Evolutionary conservation across 169 alveolate genomes (phyloP).

Genomic region (Plasmodium cynomolgi): DNA sequence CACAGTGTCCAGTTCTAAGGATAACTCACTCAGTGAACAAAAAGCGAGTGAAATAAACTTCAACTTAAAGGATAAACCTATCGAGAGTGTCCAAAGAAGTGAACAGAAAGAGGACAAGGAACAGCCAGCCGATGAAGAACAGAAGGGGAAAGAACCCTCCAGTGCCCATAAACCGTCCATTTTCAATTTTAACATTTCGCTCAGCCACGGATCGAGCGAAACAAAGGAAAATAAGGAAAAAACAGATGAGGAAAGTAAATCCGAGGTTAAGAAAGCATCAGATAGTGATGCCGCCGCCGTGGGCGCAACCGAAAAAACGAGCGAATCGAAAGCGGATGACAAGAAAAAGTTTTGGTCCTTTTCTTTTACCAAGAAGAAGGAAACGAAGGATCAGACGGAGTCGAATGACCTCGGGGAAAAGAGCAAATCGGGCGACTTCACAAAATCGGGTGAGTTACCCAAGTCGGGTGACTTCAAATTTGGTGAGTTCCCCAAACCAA

Average conservation of each 20-base stretch:
- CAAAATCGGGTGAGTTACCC: neutral
- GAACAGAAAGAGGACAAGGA: slow-evolving; percentile 4
- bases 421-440: neutral
- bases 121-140: slow-evolving; percentile 7
- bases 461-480: neutral
- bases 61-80: neutral
- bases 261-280: neutral
- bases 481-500: neutral
- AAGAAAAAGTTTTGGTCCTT: slow-evolving; percentile 44
- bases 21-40: neutral
- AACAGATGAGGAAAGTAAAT: neutral
- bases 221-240: neutral
- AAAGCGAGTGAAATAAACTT: neutral
- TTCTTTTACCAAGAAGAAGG: slow-evolving; percentile 49
- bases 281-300: neutral
- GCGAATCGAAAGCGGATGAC: slow-evolving; percentile 3
- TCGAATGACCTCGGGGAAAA: neutral
- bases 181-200: slow-evolving; percentile 31
- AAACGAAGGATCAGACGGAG: slow-evolving; percentile 8
- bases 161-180: slow-evolving; percentile 9
- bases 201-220: neutral
- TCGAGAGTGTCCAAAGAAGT: neutral
- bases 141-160: slow-evolving; percentile 22
- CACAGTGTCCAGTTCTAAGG: neutral
- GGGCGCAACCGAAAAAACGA: slow-evolving; percentile 2